These are phyloP conservation scores for Populus tremula DNA, from an alignment of 345 rosid genomes.

Conservation along the genomic window DNA sequence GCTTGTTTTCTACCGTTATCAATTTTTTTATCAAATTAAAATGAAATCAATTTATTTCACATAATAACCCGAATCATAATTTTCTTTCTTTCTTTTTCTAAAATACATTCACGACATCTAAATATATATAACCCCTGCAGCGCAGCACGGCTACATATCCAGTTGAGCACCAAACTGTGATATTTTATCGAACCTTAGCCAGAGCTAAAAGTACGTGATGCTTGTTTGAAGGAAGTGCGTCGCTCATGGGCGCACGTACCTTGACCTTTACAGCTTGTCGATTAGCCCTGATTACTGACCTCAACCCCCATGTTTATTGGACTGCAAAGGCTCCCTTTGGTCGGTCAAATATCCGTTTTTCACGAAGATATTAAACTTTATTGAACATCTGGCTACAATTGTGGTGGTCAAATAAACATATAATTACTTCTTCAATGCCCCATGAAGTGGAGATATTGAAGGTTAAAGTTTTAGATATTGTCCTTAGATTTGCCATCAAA, in stretches of 20 bases:
- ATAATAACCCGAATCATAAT: too few species aligned
- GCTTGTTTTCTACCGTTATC: too few species aligned
- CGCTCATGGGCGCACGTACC: neutral
- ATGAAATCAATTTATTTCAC: too few species aligned
- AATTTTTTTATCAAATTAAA: too few species aligned
- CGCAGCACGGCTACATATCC: too few species aligned
- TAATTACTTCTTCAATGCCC: neutral
- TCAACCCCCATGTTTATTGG: neutral
- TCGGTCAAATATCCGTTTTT: neutral
- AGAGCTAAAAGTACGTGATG: neutral
- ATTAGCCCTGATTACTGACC: neutral
- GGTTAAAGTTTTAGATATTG: too few species aligned
- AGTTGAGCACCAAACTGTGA: neutral
- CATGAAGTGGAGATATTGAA: neutral
- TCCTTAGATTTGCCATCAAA: neutral
- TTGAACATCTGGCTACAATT: neutral
- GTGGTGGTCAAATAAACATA: neutral
- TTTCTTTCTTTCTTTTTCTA: too few species aligned
- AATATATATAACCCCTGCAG: too few species aligned
- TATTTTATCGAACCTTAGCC: neutral
- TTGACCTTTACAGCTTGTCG: neutral
- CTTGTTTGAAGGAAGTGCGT: neutral
- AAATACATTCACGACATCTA: too few species aligned
- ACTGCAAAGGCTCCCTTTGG: neutral
- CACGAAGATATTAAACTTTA: neutral